These are phyloP conservation scores for Tylopilus sp. DNA, from an alignment of 768 basidiomycete species.

Conservation along the genomic window DNA sequence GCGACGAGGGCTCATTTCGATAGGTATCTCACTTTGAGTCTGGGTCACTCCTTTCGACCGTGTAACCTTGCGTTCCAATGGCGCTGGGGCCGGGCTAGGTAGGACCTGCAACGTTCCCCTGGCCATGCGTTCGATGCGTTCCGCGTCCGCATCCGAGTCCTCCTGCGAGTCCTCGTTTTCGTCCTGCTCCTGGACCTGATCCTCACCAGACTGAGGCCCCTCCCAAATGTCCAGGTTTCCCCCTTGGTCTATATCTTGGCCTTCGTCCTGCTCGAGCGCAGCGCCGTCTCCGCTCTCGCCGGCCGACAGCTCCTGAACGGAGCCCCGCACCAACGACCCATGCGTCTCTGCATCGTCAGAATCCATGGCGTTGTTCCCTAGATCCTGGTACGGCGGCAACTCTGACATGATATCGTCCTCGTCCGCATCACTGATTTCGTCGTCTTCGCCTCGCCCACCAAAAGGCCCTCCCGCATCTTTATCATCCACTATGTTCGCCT, in stretches of 20 bases:
- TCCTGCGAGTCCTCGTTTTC: neutral
- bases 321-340: conserved; percentile 5
- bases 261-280: neutral
- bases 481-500: neutral
- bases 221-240: neutral
- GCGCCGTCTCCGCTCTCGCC: neutral
- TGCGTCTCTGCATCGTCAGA: conserved; percentile 32
- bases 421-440: neutral
- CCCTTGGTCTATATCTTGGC: neutral
- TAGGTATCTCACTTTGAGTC: neutral
- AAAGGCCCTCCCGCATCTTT: neutral
- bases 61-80: conserved; percentile 1
- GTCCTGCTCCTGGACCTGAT: neutral
- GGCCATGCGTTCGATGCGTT: conserved; percentile 18
- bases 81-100: neutral
- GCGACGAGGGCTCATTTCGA: neutral
- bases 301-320: neutral
- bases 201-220: neutral
- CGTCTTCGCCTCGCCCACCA: neutral
- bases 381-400: conserved; percentile 11
- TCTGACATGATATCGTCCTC: neutral
- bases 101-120: neutral
- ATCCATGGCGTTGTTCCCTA: conserved; percentile 17
- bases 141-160: conserved; percentile 2
- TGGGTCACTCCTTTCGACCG: conserved; percentile 5